These are phyloP conservation scores for Arabidopsis arenosa DNA, from an alignment of 345 rosid species.

Conservation along the genomic window DNA sequence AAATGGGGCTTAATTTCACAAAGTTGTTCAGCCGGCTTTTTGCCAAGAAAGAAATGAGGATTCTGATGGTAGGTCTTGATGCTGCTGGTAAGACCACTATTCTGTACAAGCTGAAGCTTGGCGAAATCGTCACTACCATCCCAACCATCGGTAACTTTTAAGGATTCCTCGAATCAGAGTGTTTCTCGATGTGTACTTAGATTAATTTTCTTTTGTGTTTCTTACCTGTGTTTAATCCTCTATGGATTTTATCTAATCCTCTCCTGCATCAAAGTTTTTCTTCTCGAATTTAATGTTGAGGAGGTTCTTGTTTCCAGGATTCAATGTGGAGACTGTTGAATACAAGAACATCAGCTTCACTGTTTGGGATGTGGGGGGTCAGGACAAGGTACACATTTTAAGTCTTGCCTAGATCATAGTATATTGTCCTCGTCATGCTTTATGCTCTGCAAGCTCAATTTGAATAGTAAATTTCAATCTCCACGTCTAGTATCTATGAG, in stretches of 20 bases:
- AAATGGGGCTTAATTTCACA: conserved; percentile 67
- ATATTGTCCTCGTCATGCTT: not conserved
- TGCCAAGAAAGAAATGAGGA: conserved; percentile 80
- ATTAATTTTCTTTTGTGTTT: conserved; percentile 11
- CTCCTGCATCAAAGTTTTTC: not conserved
- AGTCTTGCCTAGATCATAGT: conserved; percentile 17
- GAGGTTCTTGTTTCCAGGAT: conserved; percentile 54
- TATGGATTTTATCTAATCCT: not conserved
- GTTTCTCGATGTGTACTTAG: not conserved
- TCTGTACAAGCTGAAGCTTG: conserved; percentile 85
- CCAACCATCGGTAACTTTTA: conserved; percentile 72
- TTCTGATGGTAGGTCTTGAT: conserved; percentile 88
- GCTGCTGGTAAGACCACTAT: conserved; percentile 91
- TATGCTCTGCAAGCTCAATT: not conserved
- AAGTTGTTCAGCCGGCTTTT: conserved; percentile 77
- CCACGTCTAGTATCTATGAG: not conserved
- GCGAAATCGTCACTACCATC: conserved; percentile 83
- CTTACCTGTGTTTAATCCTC: conserved; percentile 14
- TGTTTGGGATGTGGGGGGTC: conserved; percentile 93
- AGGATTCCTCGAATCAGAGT: not conserved
- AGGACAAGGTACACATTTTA: conserved; percentile 69
- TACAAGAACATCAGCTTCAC: conserved; percentile 86
- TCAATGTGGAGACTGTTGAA: conserved; percentile 92
- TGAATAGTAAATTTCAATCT: not conserved
- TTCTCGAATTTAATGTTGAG: conserved; percentile 8